Base-by-base conservation (phyloP, 2,329 filamentous ascomycete species). In the Alternaria brassicicola region DNA sequence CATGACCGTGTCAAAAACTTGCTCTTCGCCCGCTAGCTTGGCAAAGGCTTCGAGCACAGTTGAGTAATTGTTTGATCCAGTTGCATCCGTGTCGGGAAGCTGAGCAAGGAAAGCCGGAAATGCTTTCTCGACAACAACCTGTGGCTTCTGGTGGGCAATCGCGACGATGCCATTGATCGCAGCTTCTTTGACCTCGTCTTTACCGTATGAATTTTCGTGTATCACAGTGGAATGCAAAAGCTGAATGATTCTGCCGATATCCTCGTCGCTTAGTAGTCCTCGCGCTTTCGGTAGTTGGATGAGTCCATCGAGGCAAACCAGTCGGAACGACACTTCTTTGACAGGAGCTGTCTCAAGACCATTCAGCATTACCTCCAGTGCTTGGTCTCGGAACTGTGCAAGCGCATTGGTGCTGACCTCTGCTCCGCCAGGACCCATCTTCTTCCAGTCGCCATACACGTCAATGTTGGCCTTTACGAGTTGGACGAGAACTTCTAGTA, bases 51-150 rank as follows among this genome's bases (percentile, higher is more conserved):
- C 87, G 23, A 90, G 76, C 0, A 86, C 84, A 5, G 82, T 76
- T n/a, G 83, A 67, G 66, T 88, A 88, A 6, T 74, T 72, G 6
- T 67, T 68, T 9, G 79, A 74, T 3, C 77, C 76, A 17, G 82
- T 80, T n/a, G 78, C 75, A 55, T 84, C 83, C 2, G 77, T 78
- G 59, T 88, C 87, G 1, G 88, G 88, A 3, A 90, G 75, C 36
- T 85, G 83, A 3, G 87, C 86, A 74, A 89, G 82, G 69, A 90
- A 88, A 5, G 85, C 85, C 25, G 88, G 88, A 66, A 90, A 86
- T 0, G 87, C 86, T 55, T 87, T 86, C 45, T 88, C 83, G 66
- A 88, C 84, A 26, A 90, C 85, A 10, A 88, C 76, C 45, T 83
- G 81, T 17, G 87, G 85, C 65, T 87, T 88, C 58, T 86, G 81